Base-by-base conservation (phyloP, 352 stramenopile species). In the Globisporangium heterothallicum region DNA sequence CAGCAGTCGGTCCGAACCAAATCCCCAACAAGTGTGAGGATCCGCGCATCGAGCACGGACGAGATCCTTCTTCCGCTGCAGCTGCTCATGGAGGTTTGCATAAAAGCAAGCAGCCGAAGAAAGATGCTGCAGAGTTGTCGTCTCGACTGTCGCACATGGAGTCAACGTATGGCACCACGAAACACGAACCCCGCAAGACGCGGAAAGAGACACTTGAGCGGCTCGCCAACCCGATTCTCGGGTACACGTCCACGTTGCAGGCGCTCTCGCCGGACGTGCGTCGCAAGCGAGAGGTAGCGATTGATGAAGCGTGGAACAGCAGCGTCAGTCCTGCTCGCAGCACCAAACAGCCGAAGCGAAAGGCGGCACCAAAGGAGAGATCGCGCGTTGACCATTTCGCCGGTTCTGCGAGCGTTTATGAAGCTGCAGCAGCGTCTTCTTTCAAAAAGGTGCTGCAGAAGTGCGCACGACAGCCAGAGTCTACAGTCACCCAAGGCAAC, bases 151-250 rank as follows among this genome's bases (percentile, higher is more conserved):
- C 71, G 0, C 57, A 86, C 49, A 81, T 92, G 64, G 76, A 81
- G 49, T 68, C 63, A 25, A 76, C 63, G 12, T 92, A 92, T 48
- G 80, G 80, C 14, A 89, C 76, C 1, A 68, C 62, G 6, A 63
- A 59, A 19, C 51, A 49, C 6, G 63, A 64, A n/a, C 64, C 66
- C 14, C 58, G 70, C 38, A 85, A 83, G 40, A 61, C 74, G 6
- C 66, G 72, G 8, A 81, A 79, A 35, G 65, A 78, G 42, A 91
- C 80, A 8, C 64, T 89, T 6, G 49, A 78, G 19, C 71, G 80
- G 1, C 66, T 91, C 1, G 66, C 80, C 12, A 86, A 91, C 53
- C 80, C 80, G 19, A 85, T 91, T 40, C 60, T 67, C n/a, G 75
- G 80, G 1, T 64, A 83, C 54, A 71, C 75, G 9, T 86, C 78